phyloP scores from a whole-genome alignment of 768 basidiomycete genomes.

The Suillus fuscotomentosus region DNA sequence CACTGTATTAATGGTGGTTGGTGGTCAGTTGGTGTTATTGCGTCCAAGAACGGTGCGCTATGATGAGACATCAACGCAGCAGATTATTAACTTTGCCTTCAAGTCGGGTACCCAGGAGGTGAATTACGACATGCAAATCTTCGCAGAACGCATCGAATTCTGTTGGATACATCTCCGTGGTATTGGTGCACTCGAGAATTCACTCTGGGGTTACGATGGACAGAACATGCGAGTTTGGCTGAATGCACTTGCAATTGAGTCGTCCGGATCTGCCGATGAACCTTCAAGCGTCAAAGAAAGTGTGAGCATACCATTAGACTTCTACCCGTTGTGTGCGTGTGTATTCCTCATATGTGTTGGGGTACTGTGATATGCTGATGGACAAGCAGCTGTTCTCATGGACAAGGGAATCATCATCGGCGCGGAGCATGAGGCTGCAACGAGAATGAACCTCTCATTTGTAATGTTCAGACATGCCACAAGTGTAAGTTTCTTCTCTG shows the following conservation, averaged over 20 bases:
- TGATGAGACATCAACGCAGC: not conserved
- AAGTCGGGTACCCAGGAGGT: slow-evolving; percentile 86
- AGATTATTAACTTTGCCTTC: slow-evolving; percentile 3
- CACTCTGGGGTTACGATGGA: slow-evolving; percentile 96
- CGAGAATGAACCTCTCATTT: slow-evolving; percentile 76
- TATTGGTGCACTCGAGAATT: slow-evolving; percentile 92
- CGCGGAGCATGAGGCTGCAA: slow-evolving; percentile 83
- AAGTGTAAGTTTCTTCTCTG: slow-evolving; percentile 53
- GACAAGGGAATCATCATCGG: slow-evolving; percentile 99
- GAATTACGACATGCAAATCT: slow-evolving; percentile 95
- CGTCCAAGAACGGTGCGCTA: slow-evolving; percentile 76
- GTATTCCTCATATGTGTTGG: not conserved
- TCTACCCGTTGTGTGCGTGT: slow-evolving; percentile 87
- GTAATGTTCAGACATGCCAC: slow-evolving; percentile 91
- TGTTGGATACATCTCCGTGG: slow-evolving; percentile 98
- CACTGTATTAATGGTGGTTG: slow-evolving; percentile 94
- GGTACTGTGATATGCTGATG: slow-evolving; percentile 5
- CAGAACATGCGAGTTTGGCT: slow-evolving; percentile 90
- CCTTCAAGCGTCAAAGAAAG: slow-evolving; percentile 80
- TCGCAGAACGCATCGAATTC: slow-evolving; percentile 96
- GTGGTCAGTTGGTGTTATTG: slow-evolving; percentile 85
- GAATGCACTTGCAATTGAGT: slow-evolving; percentile 90
- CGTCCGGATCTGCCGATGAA: slow-evolving; percentile 38
- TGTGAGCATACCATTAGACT: slow-evolving; percentile 87
- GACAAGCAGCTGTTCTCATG: slow-evolving; percentile 83